These are phyloP conservation scores for Cochlearia excelsa DNA, from an alignment of 345 rosid species.

Conservation along the genomic window DNA sequence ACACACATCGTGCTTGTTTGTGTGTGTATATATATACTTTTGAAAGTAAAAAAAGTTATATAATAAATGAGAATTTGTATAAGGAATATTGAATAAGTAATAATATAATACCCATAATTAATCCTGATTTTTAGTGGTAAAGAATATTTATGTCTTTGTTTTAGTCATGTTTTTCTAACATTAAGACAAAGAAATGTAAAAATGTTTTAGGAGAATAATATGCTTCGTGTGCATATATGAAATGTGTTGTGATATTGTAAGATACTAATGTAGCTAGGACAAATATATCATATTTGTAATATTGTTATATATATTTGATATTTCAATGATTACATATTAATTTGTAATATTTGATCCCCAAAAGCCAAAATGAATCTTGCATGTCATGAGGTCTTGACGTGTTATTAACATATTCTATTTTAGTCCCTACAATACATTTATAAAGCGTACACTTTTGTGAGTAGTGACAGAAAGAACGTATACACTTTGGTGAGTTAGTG, in stretches of 20 bases:
- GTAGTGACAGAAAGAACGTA: constrained; percentile 24
- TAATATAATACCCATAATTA: constrained; percentile 19
- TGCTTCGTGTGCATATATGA: too few relatives aligned
- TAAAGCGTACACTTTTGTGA: constrained; percentile 23
- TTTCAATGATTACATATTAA: constrained; percentile 19
- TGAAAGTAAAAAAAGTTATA: neutral
- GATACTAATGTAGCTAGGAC: neutral
- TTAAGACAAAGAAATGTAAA: too few relatives aligned
- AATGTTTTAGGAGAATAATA: too few relatives aligned
- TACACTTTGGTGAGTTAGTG: constrained; percentile 24
- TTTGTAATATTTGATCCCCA: neutral
- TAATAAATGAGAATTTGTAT: constrained; percentile 12
- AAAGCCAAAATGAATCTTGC: constrained; percentile 28
- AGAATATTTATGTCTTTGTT: neutral
- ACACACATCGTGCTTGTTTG: constrained; percentile 3
- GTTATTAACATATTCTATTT: constrained; percentile 18
- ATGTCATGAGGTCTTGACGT: constrained; percentile 33
- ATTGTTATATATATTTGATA: neutral
- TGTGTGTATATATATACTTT: neutral
- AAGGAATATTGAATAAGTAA: constrained; percentile 21
- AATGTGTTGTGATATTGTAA: too few relatives aligned
- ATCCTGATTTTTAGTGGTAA: constrained; percentile 26
- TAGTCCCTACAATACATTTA: neutral
- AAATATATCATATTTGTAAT: neutral
- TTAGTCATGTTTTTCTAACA: neutral